Conservation (phyloP, 768 basidiomycete genomes). For the Amanita subjunquillea region DNA sequence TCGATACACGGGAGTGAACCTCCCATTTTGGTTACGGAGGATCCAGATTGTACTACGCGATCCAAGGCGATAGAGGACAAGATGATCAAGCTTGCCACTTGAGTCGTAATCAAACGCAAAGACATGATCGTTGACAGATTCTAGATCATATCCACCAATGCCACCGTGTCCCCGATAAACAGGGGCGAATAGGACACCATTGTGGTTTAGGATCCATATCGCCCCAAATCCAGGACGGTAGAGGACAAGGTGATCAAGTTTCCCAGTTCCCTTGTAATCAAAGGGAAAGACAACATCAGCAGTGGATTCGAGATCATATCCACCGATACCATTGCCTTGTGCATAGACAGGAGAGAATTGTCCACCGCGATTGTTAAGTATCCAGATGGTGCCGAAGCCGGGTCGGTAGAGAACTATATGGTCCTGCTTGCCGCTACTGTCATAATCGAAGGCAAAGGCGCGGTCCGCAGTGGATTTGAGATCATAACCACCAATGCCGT, state of each 20-base stretch:
- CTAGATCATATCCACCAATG: constrained; percentile 1
- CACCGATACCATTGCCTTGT: neutral
- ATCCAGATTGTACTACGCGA: neutral
- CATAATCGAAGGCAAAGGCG: constrained; percentile 1
- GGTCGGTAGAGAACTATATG: neutral
- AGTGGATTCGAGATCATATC: neutral
- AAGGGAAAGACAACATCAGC: constrained; percentile 1
- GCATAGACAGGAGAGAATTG: constrained; percentile 1
- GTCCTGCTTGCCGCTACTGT: constrained; percentile 1
- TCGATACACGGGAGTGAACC: constrained; percentile 1
- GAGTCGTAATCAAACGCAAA: neutral
- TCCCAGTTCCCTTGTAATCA: neutral
- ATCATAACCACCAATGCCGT: neutral
- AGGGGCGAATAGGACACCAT: neutral
- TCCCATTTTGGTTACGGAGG: constrained; percentile 1
- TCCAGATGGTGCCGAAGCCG: constrained; percentile 1
- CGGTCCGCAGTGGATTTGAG: neutral
- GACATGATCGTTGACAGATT: neutral
- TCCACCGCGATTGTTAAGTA: neutral
- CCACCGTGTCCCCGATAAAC: neutral
- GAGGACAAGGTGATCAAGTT: neutral
- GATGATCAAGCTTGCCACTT: constrained; percentile 1
- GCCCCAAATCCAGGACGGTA: neutral
- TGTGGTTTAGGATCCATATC: constrained; percentile 1
- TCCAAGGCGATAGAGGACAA: neutral